phyloP scores from a whole-genome alignment of 2,329 filamentous ascomycete genomes.

The Sclerotinia minor region DNA sequence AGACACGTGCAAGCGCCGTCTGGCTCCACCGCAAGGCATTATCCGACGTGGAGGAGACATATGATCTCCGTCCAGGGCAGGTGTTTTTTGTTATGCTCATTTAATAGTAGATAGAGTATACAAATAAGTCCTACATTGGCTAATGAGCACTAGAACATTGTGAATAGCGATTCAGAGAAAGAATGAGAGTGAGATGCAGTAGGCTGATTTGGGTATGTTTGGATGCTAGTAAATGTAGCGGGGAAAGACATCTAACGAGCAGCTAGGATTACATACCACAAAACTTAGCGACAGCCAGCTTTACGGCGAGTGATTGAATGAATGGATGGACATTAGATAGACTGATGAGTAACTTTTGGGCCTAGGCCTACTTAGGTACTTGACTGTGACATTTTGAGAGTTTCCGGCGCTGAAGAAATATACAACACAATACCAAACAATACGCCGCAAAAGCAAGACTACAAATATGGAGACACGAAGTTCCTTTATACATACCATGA shows the following conservation, averaged over 20 bases:
- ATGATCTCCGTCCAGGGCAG: background rate
- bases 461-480: conserved; percentile 1
- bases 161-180: background rate
- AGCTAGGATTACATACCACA: background rate
- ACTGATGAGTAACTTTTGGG: background rate
- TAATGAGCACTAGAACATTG: background rate
- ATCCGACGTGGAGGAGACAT: background rate
- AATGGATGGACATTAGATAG: background rate
- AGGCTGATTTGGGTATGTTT: background rate
- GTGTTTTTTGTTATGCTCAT: background rate
- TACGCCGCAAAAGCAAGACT: background rate
- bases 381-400: background rate
- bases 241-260: background rate
- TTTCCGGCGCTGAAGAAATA: background rate
- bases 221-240: background rate
- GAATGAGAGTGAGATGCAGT: background rate
- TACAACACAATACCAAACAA: background rate
- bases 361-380: conserved; percentile 11
- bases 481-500: conserved; percentile 10
- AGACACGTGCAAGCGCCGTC: background rate
- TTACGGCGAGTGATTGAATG: background rate
- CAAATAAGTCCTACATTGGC: background rate
- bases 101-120: background rate
- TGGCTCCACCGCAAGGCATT: background rate
- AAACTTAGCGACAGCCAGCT: background rate